Percentiles rank a stretch among this genome's conserved stretches.
Conservation (phyloP, 2,329 filamentous ascomycete genomes). For the Beauveria medogensis region DNA sequence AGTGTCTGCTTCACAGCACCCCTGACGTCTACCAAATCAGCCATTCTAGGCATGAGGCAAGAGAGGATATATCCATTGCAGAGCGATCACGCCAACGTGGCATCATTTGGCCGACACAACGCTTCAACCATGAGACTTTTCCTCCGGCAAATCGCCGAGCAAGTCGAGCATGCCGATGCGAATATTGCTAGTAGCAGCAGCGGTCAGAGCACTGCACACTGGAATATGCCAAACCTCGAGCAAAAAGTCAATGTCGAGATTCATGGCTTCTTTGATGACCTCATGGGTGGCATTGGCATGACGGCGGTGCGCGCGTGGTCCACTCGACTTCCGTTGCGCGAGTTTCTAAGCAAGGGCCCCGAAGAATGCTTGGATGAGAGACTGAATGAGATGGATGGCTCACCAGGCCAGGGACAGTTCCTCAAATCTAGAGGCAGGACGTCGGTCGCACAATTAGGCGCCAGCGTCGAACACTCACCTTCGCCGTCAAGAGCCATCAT, state of each 20-base stretch:
- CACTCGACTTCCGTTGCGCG: conserved; percentile 39
- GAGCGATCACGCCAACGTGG: conserved; percentile 46
- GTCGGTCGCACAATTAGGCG: conserved; percentile 13
- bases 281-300: conserved; percentile 23
- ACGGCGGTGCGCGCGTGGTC: conserved; percentile 39
- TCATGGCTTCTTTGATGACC: conserved; percentile 52
- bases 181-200: conserved; percentile 9
- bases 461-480: neutral
- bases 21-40: conserved; percentile 49
- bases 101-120: conserved; percentile 45
- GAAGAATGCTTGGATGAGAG: conserved; percentile 47
- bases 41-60: conserved; percentile 40
- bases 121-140: conserved; percentile 37
- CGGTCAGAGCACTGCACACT: neutral
- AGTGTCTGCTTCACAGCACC: conserved; percentile 52
- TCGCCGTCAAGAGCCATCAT: neutral
- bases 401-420: conserved; percentile 23
- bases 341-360: conserved; percentile 49
- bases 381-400: conserved; percentile 31
- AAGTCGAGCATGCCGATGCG: conserved; percentile 27
- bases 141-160: conserved; percentile 24
- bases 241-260: conserved; percentile 48
- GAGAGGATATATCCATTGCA: conserved; percentile 46
- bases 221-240: conserved; percentile 30
- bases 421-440: conserved; percentile 22